These are phyloP conservation scores for Elsinoe arachidis DNA, from an alignment of 2,329 filamentous ascomycete genomes.

Conservation along the genomic window DNA sequence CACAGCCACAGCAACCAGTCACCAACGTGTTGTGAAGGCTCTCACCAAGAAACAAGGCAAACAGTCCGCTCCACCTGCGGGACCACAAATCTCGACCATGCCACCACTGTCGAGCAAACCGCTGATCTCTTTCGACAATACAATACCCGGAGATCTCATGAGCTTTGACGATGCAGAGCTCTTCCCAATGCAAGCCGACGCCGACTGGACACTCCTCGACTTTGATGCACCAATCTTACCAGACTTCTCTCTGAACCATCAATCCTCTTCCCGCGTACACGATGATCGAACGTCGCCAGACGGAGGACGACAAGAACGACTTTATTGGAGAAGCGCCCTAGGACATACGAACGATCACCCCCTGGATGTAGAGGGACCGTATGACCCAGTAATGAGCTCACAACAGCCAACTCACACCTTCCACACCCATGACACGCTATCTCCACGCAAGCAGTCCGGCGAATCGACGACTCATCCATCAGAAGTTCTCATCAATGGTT, in stretches of 20 bases:
- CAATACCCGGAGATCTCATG: constrained; percentile 2
- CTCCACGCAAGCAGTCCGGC: neutral
- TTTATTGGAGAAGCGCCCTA: neutral
- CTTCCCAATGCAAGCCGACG: neutral
- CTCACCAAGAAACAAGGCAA: constrained; percentile 6
- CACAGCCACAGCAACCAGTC: neutral
- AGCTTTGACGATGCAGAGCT: constrained; percentile 4
- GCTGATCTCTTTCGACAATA: constrained; percentile 5
- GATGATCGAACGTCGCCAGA: neutral
- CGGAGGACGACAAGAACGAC: neutral
- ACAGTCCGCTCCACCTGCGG: neutral
- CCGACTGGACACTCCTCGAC: constrained; percentile 15
- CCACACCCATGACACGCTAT: neutral
- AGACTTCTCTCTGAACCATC: neutral
- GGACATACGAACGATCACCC: neutral
- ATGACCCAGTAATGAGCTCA: neutral
- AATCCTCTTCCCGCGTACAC: neutral
- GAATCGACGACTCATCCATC: neutral
- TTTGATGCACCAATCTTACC: neutral
- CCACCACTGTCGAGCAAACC: neutral
- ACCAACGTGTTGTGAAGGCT: constrained; percentile 1
- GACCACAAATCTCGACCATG: neutral
- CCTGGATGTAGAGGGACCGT: neutral
- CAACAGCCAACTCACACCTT: constrained; percentile 5
- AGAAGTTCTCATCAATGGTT: neutral